Percentiles rank a stretch among this genome's conserved stretches.
These are phyloP conservation scores for Calocybe gangraenosa DNA, from an alignment of 768 basidiomycete species.

Conservation along the genomic window DNA sequence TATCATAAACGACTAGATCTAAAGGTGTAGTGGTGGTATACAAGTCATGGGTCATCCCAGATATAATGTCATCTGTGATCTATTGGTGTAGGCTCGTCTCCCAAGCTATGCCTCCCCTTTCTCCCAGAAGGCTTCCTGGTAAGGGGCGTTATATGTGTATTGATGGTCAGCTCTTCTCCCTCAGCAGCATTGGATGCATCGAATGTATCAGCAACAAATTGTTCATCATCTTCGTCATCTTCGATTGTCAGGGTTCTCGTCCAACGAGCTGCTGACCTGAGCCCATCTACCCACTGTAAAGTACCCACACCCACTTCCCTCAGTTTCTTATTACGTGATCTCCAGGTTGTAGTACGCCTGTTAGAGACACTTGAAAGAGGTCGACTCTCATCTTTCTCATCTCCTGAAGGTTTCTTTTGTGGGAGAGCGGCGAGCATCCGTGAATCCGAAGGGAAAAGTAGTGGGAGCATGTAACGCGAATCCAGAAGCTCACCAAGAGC, in stretches of 20 bases:
- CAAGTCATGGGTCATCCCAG: conserved; percentile 10
- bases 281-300: conserved; percentile 70
- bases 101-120: conserved; percentile 48
- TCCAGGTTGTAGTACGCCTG: conserved; percentile 51
- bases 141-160: conserved; percentile 52
- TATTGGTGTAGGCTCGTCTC: conserved; percentile 38
- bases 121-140: conserved; percentile 62
- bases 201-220: conserved; percentile 17
- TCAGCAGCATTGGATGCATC: conserved; percentile 24
- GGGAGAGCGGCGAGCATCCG: conserved; percentile 72
- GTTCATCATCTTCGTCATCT: conserved; percentile 33
- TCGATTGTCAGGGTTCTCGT: conserved; percentile 39
- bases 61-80: conserved; percentile 17
- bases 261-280: conserved; percentile 60
- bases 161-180: conserved; percentile 22
- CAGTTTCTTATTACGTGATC: conserved; percentile 52
- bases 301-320: conserved; percentile 57
- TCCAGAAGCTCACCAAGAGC: conserved; percentile 89
- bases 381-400: conserved; percentile 20
- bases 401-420: conserved; percentile 33
- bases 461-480: conserved; percentile 88
- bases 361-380: conserved; percentile 11
- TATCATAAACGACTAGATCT: conserved; percentile 2
- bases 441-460: conserved; percentile 79
- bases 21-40: conserved; percentile 2